These are phyloP conservation scores for Trichodelitschia bisporula DNA, from an alignment of 495 filamentous ascomycete species.

Conservation along the genomic window DNA sequence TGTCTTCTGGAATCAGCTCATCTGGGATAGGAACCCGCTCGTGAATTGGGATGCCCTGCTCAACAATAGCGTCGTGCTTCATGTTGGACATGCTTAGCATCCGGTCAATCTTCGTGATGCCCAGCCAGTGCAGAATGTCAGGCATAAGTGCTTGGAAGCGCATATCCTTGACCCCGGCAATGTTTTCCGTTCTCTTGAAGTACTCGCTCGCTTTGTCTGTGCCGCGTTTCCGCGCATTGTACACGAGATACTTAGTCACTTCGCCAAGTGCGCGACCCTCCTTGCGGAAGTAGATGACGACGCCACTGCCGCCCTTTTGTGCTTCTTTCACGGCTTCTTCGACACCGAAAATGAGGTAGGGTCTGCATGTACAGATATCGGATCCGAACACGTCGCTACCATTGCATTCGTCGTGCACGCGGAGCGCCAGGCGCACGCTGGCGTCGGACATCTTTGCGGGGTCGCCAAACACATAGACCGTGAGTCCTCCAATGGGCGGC, in stretches of 20 bases:
- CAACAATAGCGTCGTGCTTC: constrained; percentile 97
- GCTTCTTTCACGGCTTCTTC: constrained; percentile 93
- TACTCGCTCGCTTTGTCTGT: constrained; percentile 86
- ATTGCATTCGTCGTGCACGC: constrained; percentile 92
- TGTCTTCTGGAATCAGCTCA: constrained; percentile 82
- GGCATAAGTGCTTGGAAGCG: constrained; percentile 99
- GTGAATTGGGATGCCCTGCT: constrained; percentile 80
- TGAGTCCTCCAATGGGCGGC: constrained; percentile 86
- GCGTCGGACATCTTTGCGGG: constrained; percentile 79
- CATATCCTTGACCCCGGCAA: constrained; percentile 96
- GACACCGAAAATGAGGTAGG: constrained; percentile 90
- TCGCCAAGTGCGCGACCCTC: constrained; percentile 91
- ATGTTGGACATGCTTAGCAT: constrained; percentile 99
- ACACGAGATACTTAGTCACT: constrained; percentile 91
- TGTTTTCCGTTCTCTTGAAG: constrained; percentile 89
- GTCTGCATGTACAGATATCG: constrained; percentile 94
- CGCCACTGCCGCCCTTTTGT: constrained; percentile 79
- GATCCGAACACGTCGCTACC: constrained; percentile 96
- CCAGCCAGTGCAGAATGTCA: constrained; percentile 93
- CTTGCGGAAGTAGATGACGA: constrained; percentile 98
- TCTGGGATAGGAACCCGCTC: constrained; percentile 90
- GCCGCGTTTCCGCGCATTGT: constrained; percentile 78
- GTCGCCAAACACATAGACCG: constrained; percentile 93
- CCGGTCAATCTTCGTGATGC: constrained; percentile 93
- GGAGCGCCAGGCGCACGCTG: constrained; percentile 59